Evolutionary conservation across 148 eudicot genomes (phyloP), one percentile per base, ranked within the genome.

Genomic region (Cornus kousa): DNA sequence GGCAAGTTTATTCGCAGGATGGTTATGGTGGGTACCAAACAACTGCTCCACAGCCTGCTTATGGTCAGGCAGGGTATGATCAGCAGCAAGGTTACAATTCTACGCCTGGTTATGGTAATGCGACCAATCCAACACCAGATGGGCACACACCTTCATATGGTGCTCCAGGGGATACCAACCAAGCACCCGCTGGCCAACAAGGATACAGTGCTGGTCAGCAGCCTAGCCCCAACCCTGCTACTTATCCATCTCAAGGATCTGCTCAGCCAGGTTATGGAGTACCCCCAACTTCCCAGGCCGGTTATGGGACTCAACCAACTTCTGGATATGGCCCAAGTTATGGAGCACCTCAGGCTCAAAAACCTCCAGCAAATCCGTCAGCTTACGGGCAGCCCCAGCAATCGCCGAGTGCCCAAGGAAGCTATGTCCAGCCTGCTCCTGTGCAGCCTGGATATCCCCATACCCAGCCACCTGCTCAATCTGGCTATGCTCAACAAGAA

Each of bases 321-420:
- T 68, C 90, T 40, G 93, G 89, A 17, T 92, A 90, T 81, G 91
- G 79, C 11, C 43, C 92, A 17, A 82, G 83, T n/a, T 93, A 93
- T 82, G 98, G 87, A 32, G 79, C 89, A 19, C 92, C 94, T 76
- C 93, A 86, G 79, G 86, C 87, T 17, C 98, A 90, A 80, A 89
- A 89, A 80, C 88, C 92, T 33, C 91, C 94, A 14, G 78, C 88
- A 5, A 83, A 77, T 68, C 92, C 85, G 67, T 73, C 89, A 9
- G 82, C 88, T n/a, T 92, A 94, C 68, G 97, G 90, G 40, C 97
- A 90, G 76, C 92, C 93, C 74, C 95, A 91, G 78, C 96, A 89
- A 79, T 90, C 98, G n/a, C 96, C 96, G 0, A 80, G 75, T 62
- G 90, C 93, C 11, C 93, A 89, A 78, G 93, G 87, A 16, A 90